phyloP scores from a whole-genome alignment of 176 grass and related monocot genomes.

The Cenchrus purpureus region DNA sequence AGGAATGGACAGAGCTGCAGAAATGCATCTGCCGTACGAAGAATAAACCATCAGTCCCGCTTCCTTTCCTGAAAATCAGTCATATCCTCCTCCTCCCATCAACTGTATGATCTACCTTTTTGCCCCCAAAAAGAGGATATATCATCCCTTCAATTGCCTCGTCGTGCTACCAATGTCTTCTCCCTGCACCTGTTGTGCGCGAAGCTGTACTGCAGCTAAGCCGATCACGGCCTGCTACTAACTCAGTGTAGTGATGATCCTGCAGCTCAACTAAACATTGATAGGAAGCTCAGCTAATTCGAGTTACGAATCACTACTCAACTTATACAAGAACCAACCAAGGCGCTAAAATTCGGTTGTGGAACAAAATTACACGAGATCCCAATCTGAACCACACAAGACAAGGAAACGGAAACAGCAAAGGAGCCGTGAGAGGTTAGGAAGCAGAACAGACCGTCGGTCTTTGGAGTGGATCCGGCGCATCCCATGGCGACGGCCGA shows the following conservation, averaged over 20 bases:
- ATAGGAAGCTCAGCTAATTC: background rate
- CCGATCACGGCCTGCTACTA: background rate
- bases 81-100: background rate
- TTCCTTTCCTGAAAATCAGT: background rate
- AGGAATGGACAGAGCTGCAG: background rate
- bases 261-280: background rate
- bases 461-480: slow-evolving; percentile 79
- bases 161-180: background rate
- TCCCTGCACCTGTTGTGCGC: background rate
- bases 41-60: slow-evolving; percentile 22
- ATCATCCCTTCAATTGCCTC: background rate
- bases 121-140: background rate
- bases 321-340: slow-evolving; percentile 15
- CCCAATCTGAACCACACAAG: slow-evolving; percentile 24
- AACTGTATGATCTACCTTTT: background rate
- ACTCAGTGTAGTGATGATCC: no score
- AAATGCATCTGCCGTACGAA: background rate
- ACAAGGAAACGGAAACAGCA: background rate
- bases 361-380: slow-evolving; percentile 36
- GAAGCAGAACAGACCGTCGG: slow-evolving; percentile 50
- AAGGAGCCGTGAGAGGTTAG: background rate
- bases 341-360: background rate
- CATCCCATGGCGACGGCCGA: slow-evolving; percentile 73
- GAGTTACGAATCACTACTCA: background rate
- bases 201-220: background rate